Conservation (phyloP, 169 alveolate genomes). For the Neospora caninum region DNA sequence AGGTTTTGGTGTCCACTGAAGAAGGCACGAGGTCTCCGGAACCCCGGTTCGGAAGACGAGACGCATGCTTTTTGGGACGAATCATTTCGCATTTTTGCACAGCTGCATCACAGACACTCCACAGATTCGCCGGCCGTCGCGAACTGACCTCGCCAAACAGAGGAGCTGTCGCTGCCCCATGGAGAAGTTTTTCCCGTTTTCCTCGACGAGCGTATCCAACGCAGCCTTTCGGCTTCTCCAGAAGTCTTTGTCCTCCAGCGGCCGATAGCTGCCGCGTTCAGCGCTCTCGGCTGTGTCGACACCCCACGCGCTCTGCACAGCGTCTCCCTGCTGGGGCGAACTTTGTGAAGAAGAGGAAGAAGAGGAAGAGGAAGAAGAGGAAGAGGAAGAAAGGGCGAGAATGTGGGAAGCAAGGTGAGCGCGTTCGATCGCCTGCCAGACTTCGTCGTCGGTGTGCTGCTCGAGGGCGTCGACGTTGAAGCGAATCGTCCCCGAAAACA, state of each 20-base stretch:
- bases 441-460: slow-evolving; percentile 77
- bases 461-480: slow-evolving; percentile 92
- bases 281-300: neutral
- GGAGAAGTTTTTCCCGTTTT: slow-evolving; percentile 79
- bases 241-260: neutral
- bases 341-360: neutral
- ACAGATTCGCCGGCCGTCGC: slow-evolving; percentile 27
- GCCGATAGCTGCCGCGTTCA: neutral
- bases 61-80: too few relatives aligned
- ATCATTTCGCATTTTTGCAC: too few relatives aligned
- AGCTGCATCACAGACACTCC: neutral
- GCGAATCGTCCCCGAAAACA: slow-evolving; percentile 88
- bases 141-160: slow-evolving; percentile 87
- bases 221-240: slow-evolving; percentile 1
- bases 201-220: slow-evolving; percentile 75
- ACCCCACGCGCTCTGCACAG: neutral
- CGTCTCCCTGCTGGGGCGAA: too few relatives aligned
- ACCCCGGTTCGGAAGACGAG: too few relatives aligned
- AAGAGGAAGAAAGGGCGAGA: slow-evolving; percentile 74
- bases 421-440: slow-evolving; percentile 76
- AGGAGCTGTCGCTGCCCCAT: slow-evolving; percentile 88
- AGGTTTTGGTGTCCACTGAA: too few relatives aligned
- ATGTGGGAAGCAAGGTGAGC: slow-evolving; percentile 79
- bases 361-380: neutral
- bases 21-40: too few relatives aligned